Evolutionary conservation across 345 rosid genomes (phyloP).

Genomic region (Leavenworthia alabamica): DNA sequence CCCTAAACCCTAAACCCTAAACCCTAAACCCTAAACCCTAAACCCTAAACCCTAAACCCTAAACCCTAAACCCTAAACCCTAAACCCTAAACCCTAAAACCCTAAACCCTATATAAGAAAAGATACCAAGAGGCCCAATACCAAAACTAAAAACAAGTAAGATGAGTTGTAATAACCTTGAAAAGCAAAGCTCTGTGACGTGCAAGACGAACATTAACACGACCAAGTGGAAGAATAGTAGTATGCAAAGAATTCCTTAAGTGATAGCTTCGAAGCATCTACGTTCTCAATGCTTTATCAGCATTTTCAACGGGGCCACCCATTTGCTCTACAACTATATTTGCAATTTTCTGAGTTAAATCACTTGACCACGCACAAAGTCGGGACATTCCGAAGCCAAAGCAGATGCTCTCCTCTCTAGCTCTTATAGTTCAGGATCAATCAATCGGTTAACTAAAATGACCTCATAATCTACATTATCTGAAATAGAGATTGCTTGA

Average conservation of each 20-base stretch:
- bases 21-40: no score
- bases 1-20: no score
- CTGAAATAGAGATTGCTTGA: constrained; percentile 56
- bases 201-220: constrained; percentile 82
- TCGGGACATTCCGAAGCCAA: constrained; percentile 45
- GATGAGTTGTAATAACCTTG: constrained; percentile 49
- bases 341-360: constrained; percentile 83
- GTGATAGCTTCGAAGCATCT: constrained; percentile 57
- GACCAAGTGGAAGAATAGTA: constrained; percentile 75
- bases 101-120: constrained; percentile 7
- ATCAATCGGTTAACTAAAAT: constrained; percentile 67
- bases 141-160: constrained; percentile 1
- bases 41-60: no score
- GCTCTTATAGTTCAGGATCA: constrained; percentile 67
- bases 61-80: no score
- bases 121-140: neutral
- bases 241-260: constrained; percentile 53
- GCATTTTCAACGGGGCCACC: constrained; percentile 90
- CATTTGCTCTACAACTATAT: constrained; percentile 79
- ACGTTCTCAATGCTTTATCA: constrained; percentile 67
- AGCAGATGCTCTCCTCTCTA: constrained; percentile 50
- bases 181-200: constrained; percentile 95
- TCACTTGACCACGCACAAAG: constrained; percentile 41
- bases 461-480: constrained; percentile 66
- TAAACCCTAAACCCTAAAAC: no score